Conservation (phyloP, 2,329 filamentous ascomycete genomes). For the Stachybotrys chlorohalonatus region DNA sequence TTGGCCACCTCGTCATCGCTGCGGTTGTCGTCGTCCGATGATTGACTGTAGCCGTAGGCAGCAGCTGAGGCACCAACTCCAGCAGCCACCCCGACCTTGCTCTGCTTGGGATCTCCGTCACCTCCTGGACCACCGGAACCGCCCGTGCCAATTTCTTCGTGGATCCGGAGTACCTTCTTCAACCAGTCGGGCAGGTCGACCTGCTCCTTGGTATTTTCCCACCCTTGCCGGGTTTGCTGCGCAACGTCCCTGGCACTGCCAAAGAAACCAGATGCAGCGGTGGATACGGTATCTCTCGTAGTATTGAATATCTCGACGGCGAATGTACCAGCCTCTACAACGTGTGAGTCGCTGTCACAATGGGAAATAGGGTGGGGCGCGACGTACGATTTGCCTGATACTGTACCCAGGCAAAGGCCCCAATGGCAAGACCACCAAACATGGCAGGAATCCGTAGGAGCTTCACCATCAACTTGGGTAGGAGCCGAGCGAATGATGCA, state of each 20-base stretch:
- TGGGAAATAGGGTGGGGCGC: neutral
- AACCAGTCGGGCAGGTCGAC: constrained; percentile 68
- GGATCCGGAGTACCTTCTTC: constrained; percentile 57
- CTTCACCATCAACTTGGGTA: constrained; percentile 88
- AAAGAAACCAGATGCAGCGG: constrained; percentile 60
- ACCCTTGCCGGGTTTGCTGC: constrained; percentile 70
- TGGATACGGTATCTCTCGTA: constrained; percentile 62
- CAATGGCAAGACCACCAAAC: constrained; percentile 81
- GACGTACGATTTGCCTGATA: constrained; percentile 83
- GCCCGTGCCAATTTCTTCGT: constrained; percentile 49
- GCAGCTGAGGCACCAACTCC: constrained; percentile 65
- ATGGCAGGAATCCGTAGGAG: constrained; percentile 81
- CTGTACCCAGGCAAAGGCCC: constrained; percentile 83
- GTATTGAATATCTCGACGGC: constrained; percentile 59
- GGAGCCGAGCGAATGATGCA: constrained; percentile 53
- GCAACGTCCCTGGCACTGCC: constrained; percentile 66
- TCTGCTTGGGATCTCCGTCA: constrained; percentile 45
- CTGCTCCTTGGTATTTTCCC: constrained; percentile 74
- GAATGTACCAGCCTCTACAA: constrained; percentile 38
- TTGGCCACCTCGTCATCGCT: constrained; percentile 58
- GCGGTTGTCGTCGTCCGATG: constrained; percentile 54
- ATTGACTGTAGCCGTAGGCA: constrained; percentile 69
- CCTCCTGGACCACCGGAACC: constrained; percentile 39
- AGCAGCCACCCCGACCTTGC: constrained; percentile 49
- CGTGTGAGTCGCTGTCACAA: constrained; percentile 11